Evolutionary conservation across 2,329 filamentous ascomycete species (phyloP).

Genomic region (Xylariales sp.): DNA sequence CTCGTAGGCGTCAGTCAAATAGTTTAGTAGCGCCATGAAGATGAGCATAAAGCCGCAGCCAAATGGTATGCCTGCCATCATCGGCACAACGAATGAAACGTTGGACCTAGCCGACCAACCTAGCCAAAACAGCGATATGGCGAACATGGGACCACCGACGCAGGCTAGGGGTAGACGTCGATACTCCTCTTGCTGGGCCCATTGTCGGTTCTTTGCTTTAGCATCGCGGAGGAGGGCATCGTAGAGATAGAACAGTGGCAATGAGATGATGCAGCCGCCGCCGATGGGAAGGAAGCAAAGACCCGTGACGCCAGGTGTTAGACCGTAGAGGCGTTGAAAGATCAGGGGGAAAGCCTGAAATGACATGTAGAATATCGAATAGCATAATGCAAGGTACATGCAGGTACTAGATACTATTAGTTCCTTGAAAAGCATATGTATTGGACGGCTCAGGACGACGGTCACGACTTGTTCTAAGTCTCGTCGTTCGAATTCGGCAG

Average conservation of each 20-base stretch:
- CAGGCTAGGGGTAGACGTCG: conserved; percentile 68
- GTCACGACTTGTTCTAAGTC: conserved; percentile 55
- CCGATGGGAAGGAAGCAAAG: conserved; percentile 67
- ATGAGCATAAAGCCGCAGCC: conserved; percentile 58
- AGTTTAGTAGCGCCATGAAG: conserved; percentile 59
- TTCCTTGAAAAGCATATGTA: conserved; percentile 69
- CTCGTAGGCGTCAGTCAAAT: conserved; percentile 64
- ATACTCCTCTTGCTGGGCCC: conserved; percentile 61
- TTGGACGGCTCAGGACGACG: conserved; percentile 65
- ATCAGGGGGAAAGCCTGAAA: conserved; percentile 73
- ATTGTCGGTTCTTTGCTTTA: conserved; percentile 43
- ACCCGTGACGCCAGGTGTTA: conserved; percentile 60
- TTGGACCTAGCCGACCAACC: conserved; percentile 50
- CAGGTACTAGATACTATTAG: conserved; percentile 68
- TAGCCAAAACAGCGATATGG: conserved; percentile 54
- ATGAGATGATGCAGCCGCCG: conserved; percentile 53
- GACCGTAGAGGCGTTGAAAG: conserved; percentile 58
- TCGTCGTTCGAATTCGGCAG: conserved; percentile 58
- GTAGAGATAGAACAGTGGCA: conserved; percentile 60
- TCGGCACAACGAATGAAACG: conserved; percentile 48
- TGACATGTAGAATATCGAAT: conserved; percentile 64
- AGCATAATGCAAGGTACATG: conserved; percentile 66
- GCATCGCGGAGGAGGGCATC: conserved; percentile 55
- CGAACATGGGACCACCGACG: conserved; percentile 62
- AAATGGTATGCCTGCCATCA: conserved; percentile 57